Evolutionary conservation across 352 stramenopile genomes (phyloP), one percentile per base, ranked within the genome.

Genomic region (Globisporangium cederbergense): DNA sequence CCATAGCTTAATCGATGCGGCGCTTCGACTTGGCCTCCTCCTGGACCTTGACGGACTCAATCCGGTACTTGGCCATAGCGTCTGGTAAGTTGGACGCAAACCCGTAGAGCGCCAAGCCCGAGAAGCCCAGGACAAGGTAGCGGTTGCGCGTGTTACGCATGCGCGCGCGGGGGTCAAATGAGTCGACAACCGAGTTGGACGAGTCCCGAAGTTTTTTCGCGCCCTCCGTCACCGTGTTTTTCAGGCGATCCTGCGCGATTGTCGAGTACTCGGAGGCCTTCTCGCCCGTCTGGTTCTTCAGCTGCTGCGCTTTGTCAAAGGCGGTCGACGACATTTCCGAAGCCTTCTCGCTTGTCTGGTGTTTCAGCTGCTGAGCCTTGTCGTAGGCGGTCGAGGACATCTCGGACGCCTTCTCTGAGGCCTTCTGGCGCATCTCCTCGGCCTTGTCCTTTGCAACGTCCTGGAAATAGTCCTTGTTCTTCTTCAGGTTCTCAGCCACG

Each of bases 21-120:
- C 68, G 73, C 60, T 84, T 76, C 46, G 61, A 55, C 60, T 79
- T 81, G 22, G 58, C 70, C 22, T 76, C 68, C 50, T 82, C 79
- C 38, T 90, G 68, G 42, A 88, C 73, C 46, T 80, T 83, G 16
- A 77, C 73, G 64, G 66, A 79, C 66, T 91, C 82, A 55, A 91
- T 64, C 25, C 75, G 72, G 57, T 95, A 95, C 22, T 84, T 86
- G 22, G 77, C 71, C 77, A 93, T 74, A 20, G 86, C 86, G 49
- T 80, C 65, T 38, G 86, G 86, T 60, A 81, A 56, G 13, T 75
- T 60, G 18, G 82, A 81, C 13, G 82, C 86, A 62, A 95, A 90
- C 1, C 86, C 86, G 50, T 93, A 95, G 32, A 95, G 34, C 55
- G 87, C 86, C 11, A 95, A 22, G 2, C 72, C 86, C 11, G 83